phyloP scores from a whole-genome alignment of 148 eudicot species.

The Limonium bicolor region DNA sequence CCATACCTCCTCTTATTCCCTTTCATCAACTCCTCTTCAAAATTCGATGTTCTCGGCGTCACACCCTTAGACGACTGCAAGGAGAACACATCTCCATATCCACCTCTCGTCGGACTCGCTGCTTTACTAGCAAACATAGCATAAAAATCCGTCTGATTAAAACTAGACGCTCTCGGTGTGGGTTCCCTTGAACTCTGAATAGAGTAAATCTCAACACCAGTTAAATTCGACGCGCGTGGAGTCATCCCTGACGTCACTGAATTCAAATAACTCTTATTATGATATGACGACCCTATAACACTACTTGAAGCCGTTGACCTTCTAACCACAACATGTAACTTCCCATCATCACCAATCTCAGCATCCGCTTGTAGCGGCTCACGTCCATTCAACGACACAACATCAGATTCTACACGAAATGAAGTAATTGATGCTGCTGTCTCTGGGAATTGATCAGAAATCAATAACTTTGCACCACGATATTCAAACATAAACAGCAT shows the following conservation, averaged over 20 bases:
- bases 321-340: conserved; percentile 70
- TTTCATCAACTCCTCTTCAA: conserved; percentile 71
- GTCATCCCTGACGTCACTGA: conserved; percentile 56
- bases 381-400: conserved; percentile 73
- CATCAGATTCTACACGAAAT: conserved; percentile 77
- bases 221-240: conserved; percentile 72
- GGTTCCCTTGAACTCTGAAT: conserved; percentile 86
- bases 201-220: conserved; percentile 92
- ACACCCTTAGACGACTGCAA: conserved; percentile 82
- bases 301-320: conserved; percentile 51
- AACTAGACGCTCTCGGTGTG: conserved; percentile 81
- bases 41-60: conserved; percentile 79
- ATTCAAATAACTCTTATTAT: conserved; percentile 4
- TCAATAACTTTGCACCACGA: conserved; percentile 71
- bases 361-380: conserved; percentile 83
- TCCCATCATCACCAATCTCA: conserved; percentile 86
- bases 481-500: conserved; percentile 87
- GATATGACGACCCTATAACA: conserved; percentile 52
- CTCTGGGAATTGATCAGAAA: conserved; percentile 82
- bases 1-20: conserved; percentile 40
- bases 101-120: conserved; percentile 54
- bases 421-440: conserved; percentile 80
- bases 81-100: conserved; percentile 33
- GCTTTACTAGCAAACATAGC: conserved; percentile 83
- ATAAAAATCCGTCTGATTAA: conserved; percentile 77